phyloP scores from a whole-genome alignment of 2,329 filamentous ascomycete genomes.

The Claviceps sp. region DNA sequence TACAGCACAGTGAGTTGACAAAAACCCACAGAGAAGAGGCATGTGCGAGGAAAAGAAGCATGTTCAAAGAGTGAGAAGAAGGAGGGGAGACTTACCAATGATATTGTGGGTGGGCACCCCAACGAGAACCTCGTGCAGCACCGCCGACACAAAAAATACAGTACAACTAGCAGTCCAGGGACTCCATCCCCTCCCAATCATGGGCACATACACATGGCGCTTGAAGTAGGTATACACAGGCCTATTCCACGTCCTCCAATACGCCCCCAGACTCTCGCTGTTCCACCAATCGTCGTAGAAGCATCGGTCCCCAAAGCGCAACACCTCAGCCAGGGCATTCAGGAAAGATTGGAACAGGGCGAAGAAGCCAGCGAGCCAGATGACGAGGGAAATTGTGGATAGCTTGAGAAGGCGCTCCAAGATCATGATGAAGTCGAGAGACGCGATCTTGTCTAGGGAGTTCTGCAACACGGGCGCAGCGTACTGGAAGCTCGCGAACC shows the following conservation, averaged over 20 bases:
- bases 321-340: constrained; percentile 82
- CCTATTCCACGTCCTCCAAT: constrained; percentile 97
- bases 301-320: constrained; percentile 79
- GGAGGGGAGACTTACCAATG: constrained; percentile 45
- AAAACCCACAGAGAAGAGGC: no score
- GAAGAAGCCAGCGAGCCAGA: constrained; percentile 97
- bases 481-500: constrained; percentile 90
- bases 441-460: constrained; percentile 75
- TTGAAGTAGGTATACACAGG: constrained; percentile 96
- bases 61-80: not conserved
- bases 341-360: constrained; percentile 87
- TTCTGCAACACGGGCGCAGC: constrained; percentile 81
- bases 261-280: constrained; percentile 66
- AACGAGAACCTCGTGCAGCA: constrained; percentile 85
- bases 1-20: not conserved
- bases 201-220: constrained; percentile 78
- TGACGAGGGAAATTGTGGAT: constrained; percentile 85
- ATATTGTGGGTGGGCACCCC: constrained; percentile 91
- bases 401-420: constrained; percentile 86
- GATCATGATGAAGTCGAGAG: constrained; percentile 68
- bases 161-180: constrained; percentile 56
- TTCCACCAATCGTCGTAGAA: constrained; percentile 99
- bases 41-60: no score
- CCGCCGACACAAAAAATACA: constrained; percentile 78
- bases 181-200: constrained; percentile 73